Conservation (phyloP, 2,329 filamentous ascomycete species). For the Aspergillus transmontanensis region DNA sequence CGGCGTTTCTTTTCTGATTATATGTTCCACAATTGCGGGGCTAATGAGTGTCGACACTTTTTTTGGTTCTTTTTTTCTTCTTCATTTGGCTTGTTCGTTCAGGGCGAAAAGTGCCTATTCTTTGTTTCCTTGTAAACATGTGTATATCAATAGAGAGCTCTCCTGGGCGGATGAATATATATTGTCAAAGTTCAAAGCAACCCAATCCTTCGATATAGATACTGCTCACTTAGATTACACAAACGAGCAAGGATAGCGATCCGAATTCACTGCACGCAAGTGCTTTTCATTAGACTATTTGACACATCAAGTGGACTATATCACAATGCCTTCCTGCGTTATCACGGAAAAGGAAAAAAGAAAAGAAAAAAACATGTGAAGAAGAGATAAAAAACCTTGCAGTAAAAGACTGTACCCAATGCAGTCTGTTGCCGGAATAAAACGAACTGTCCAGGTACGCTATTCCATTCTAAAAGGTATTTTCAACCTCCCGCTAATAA, state of each 20-base stretch:
- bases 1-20: conserved; percentile 2
- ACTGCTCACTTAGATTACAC: background rate
- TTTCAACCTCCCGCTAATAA: conserved; percentile 7
- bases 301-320: conserved; percentile 12
- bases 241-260: background rate
- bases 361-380: conserved; percentile 3
- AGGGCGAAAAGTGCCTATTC: background rate
- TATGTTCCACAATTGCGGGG: background rate
- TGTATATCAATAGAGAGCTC: background rate
- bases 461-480: conserved; percentile 19
- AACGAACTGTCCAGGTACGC: background rate
- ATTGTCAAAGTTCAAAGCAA: background rate
- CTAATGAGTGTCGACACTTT: background rate
- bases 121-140: background rate
- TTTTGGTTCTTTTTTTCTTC: background rate
- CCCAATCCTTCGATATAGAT: background rate
- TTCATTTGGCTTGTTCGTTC: background rate
- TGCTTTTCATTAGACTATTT: conserved; percentile 17
- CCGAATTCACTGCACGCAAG: conserved; percentile 9
- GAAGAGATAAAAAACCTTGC: conserved; percentile 1
- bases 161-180: background rate
- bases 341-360: conserved; percentile 22
- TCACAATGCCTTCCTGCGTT: conserved; percentile 19
- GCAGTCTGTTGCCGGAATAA: conserved; percentile 12
- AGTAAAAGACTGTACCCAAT: conserved; percentile 30